Percentiles rank a stretch among this genome's conserved stretches.
These are phyloP conservation scores for Plantago coronopus DNA, from an alignment of 305 asterid species.

Conservation along the genomic window DNA sequence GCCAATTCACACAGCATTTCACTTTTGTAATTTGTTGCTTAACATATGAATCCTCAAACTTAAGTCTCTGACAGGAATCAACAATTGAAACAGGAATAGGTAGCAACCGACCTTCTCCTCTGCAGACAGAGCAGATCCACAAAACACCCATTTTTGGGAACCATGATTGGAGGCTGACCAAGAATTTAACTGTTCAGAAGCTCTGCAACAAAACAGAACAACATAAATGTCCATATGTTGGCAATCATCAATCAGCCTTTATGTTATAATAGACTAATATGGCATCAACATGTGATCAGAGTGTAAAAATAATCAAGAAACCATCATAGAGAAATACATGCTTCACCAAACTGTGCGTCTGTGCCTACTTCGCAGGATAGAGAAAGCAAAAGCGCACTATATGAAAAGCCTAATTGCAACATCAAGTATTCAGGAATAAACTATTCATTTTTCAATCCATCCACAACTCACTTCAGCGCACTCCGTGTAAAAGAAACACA, in stretches of 20 bases:
- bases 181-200: conserved; percentile 31
- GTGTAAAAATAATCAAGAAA: background rate
- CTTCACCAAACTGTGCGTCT: background rate
- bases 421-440: no score
- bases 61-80: background rate
- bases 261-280: background rate
- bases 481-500: no score
- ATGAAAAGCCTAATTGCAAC: no score
- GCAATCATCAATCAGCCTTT: background rate
- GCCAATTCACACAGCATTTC: conserved; percentile 1
- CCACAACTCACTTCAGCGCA: no score
- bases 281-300: background rate
- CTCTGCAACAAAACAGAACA: conserved; percentile 39
- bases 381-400: no score
- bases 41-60: background rate
- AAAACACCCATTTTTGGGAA: conserved; percentile 55
- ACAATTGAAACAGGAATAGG: conserved; percentile 5
- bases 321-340: background rate
- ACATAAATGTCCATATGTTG: conserved; percentile 2
- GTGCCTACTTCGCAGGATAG: background rate
- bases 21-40: conserved; percentile 8
- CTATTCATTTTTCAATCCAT: no score
- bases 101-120: conserved; percentile 63
- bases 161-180: conserved; percentile 48
- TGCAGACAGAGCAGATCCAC: conserved; percentile 85